Conservation (phyloP, 257 asterid species). For the Rauvolfia tetraphylla region DNA sequence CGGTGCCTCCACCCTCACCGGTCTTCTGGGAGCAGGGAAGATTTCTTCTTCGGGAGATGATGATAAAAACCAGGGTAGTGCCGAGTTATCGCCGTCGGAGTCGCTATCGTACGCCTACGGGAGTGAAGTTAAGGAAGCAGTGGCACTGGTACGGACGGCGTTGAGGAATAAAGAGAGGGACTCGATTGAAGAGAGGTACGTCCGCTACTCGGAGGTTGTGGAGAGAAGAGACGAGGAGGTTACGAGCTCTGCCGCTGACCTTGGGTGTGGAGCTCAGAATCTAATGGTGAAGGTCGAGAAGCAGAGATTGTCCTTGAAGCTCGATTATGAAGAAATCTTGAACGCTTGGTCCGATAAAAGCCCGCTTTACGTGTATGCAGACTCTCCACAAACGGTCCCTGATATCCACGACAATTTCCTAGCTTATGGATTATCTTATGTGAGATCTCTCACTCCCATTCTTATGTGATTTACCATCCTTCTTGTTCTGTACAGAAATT, state of each 20-base stretch:
- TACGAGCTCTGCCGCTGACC: conserved; percentile 54
- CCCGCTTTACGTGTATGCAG: conserved; percentile 52
- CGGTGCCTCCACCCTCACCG: conserved; percentile 57
- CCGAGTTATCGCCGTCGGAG: conserved; percentile 37
- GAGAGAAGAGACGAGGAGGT: conserved; percentile 83
- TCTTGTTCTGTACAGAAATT: too few species aligned
- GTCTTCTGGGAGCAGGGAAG: conserved; percentile 47
- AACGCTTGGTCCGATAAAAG: conserved; percentile 87
- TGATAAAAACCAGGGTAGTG: conserved; percentile 23
- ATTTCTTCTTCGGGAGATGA: conserved; percentile 31
- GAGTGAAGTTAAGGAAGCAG: conserved; percentile 27
- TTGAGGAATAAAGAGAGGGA: conserved; percentile 65
- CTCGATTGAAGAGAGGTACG: conserved; percentile 78
- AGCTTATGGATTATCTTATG: conserved; percentile 28
- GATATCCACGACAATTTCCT: conserved; percentile 43
- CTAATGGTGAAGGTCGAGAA: not conserved
- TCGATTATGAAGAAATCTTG: conserved; percentile 77
- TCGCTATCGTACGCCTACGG: conserved; percentile 47
- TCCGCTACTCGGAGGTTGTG: conserved; percentile 81
- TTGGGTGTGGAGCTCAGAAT: conserved; percentile 17
- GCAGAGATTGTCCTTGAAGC: conserved; percentile 60
- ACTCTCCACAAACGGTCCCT: conserved; percentile 60
- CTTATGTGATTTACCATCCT: not conserved
- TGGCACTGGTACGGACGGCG: conserved; percentile 75
- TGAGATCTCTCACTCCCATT: conserved; percentile 22